Base-by-base conservation (phyloP, 2,329 filamentous ascomycete genomes). In the Pseudopithomyces chartarum region DNA sequence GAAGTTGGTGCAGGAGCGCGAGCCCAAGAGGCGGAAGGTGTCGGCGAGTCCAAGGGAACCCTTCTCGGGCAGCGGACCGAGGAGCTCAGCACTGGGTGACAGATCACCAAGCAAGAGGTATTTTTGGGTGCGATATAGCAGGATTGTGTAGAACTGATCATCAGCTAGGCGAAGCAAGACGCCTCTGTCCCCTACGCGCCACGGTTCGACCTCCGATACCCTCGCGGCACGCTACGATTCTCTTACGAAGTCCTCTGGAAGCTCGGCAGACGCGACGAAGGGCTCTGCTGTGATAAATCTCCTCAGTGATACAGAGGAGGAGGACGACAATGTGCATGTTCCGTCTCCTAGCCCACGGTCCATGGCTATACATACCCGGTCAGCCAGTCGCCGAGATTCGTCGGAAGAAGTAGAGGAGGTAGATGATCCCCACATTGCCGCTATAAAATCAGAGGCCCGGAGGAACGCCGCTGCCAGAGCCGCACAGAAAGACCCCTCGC, bases 151-250 rank as follows among this genome's bases (percentile, higher is more conserved):
- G 17, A 23, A 40, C 56, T 63, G 19, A 65, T 48, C 50, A 17
- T 8, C 33, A 15, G 19, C 20, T 22, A 68, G 71, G 42, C 65
- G 65, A 43, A 71, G 68, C 54, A 63, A 52, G 52, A 68, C 67
- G 6, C 60, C 69, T 6, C 56, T 63, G 50, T 70, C 69, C 1
- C 66, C 67, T 19, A 57, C 56, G 19, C 63, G 61, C 19, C 26
- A 52, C 10, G 43, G 47, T 23, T 53, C 57, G n/a, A 51, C 52
- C 10, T 32, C 65, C 2, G 61, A 65, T 29, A 69, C 71, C 2
- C 66, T 73, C 39, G 53, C 67, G 20, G 55, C 64, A 8, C 67
- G 70, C n/a, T 73, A 75, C 55, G 65, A 75, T 19, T 64, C 61
- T 7, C 59, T 71, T 34, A 58, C 66, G 20, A 68, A 64, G 36